A percentile compares a stretch with the other conserved stretches of the same genome.
Evolutionary conservation across 2,329 filamentous ascomycete genomes (phyloP).

Genomic region (Botrytis byssoidea): DNA sequence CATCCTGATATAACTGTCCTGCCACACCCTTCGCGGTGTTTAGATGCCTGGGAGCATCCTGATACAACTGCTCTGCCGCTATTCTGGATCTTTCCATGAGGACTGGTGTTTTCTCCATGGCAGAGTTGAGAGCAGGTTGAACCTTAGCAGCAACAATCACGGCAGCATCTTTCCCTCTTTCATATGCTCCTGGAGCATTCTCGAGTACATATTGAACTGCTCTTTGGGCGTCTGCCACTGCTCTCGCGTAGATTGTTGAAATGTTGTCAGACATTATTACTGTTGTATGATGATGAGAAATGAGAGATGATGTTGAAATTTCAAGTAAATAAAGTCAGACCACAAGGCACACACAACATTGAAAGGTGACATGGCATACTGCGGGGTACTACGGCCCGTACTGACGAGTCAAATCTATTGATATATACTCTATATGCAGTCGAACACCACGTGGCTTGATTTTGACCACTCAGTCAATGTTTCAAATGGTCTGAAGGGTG

Average conservation of each 20-base stretch:
- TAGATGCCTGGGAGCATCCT: slow-evolving; percentile 4
- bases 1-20: slow-evolving; percentile 6
- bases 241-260: background rate
- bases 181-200: slow-evolving; percentile 16
- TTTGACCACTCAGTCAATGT: background rate
- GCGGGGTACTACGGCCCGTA: background rate
- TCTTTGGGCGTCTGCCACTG: slow-evolving; percentile 12
- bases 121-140: slow-evolving; percentile 5
- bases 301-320: background rate
- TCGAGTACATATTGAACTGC: background rate
- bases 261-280: slow-evolving; percentile 1
- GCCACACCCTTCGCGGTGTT: background rate
- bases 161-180: slow-evolving; percentile 9
- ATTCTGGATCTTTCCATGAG: background rate
- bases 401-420: background rate
- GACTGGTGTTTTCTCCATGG: slow-evolving; percentile 3
- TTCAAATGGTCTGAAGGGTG: background rate
- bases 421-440: background rate
- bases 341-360: background rate
- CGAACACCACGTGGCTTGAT: background rate
- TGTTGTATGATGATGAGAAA: background rate
- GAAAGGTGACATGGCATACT: slow-evolving; percentile 1
- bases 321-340: background rate
- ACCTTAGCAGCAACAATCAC: background rate
- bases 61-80: slow-evolving; percentile 4